Conservation (phyloP, 2,329 filamentous ascomycete species). For the Arthrobotrys musiformis region DNA sequence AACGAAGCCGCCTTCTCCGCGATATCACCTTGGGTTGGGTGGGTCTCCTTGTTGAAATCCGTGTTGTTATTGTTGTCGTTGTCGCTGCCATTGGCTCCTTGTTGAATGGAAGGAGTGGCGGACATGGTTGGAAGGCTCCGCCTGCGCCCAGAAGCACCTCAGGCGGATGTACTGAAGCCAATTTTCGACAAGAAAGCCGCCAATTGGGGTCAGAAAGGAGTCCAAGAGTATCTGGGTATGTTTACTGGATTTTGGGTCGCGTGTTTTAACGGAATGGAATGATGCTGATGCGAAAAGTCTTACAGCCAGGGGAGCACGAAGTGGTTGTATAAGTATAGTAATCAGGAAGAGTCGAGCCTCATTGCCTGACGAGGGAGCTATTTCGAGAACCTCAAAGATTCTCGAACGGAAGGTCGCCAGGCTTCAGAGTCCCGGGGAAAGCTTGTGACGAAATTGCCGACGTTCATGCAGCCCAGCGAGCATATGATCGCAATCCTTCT, state of each 20-base stretch:
- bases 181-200: constrained; percentile 13
- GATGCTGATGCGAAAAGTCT: background rate
- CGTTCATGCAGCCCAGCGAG: background rate
- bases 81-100: background rate
- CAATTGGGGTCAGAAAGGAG: background rate
- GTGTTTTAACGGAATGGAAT: background rate
- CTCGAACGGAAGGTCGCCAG: constrained; percentile 22
- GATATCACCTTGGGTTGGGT: background rate
- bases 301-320: background rate
- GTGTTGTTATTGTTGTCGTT: background rate
- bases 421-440: background rate
- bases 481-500: constrained; percentile 26
- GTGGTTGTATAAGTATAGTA: background rate
- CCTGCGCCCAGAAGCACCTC: background rate
- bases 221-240: background rate
- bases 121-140: constrained; percentile 21
- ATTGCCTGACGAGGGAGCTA: background rate
- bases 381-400: constrained; percentile 4
- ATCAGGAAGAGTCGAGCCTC: background rate
- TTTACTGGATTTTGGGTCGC: background rate
- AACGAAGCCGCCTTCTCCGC: constrained; percentile 5
- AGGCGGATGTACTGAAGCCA: background rate
- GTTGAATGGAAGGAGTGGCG: constrained; percentile 9
- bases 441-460: constrained; percentile 10
- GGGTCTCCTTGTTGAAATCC: background rate